Percentiles rank a stretch among this genome's conserved stretches.
phyloP scores from a whole-genome alignment of 2,329 filamentous ascomycete genomes.

The Lasiodiplodia citricola region DNA sequence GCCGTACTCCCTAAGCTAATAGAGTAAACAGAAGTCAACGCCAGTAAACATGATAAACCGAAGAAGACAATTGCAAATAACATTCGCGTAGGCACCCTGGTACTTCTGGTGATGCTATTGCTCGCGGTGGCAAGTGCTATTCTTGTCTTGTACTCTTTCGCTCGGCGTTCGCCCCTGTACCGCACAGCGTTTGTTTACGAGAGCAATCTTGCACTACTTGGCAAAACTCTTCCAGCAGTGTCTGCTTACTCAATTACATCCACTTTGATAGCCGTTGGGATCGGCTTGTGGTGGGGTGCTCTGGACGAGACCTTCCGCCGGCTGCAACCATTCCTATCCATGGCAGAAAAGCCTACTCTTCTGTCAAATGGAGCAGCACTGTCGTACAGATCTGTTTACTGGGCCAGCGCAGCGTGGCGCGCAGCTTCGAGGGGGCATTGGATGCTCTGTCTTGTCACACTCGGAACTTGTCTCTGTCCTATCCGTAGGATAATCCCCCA shows the following conservation, averaged over 20 bases:
- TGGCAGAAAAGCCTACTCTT: not conserved
- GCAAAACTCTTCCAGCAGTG: not conserved
- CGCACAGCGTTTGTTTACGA: conserved; percentile 10
- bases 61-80: no score
- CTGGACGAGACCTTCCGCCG: conserved; percentile 31
- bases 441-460: not conserved
- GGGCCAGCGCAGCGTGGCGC: not conserved
- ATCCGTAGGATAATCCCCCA: not conserved
- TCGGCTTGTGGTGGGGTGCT: conserved; percentile 34
- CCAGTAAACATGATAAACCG: no score
- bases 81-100: no score
- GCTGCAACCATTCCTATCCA: conserved; percentile 33
- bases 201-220: not conserved
- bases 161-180: not conserved
- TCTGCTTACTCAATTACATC: not conserved
- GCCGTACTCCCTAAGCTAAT: no score
- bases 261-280: conserved; percentile 21
- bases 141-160: not conserved
- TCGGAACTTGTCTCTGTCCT: not conserved
- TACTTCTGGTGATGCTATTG: not conserved
- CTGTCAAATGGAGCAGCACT: not conserved
- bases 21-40: no score
- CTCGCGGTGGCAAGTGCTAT: not conserved
- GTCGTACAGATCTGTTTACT: not conserved
- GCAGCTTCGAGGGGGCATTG: not conserved